A percentile compares a stretch with the other conserved stretches of the same genome.
Conservation (phyloP, 768 basidiomycete species). For the Trametes maxima region DNA sequence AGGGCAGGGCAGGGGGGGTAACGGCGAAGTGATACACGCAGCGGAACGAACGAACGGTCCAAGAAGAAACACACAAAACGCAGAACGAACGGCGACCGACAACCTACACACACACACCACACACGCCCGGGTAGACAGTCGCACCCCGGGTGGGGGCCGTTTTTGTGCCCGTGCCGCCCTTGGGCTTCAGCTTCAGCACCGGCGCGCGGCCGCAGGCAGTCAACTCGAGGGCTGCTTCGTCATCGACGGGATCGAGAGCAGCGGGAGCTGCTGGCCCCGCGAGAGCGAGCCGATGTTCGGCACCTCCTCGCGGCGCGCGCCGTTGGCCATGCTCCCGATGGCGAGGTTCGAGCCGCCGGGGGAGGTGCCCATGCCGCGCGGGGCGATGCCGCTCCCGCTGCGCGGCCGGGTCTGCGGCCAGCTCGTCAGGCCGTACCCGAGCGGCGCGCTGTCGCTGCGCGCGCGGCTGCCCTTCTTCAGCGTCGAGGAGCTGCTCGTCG, state of each 20-base stretch:
- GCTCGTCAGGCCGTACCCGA: slow-evolving; percentile 51
- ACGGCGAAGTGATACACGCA: slow-evolving; percentile 4
- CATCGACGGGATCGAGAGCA: slow-evolving; percentile 31
- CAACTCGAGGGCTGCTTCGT: slow-evolving; percentile 26
- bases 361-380: slow-evolving; percentile 13
- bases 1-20: neutral
- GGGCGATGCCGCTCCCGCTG: slow-evolving; percentile 40
- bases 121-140: too few species aligned
- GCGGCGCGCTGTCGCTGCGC: slow-evolving; percentile 67
- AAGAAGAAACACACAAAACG: slow-evolving; percentile 1
- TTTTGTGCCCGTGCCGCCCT: neutral
- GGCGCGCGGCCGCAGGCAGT: neutral
- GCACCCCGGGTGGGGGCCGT: neutral
- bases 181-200: neutral
- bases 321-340: slow-evolving; percentile 2
- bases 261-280: slow-evolving; percentile 26
- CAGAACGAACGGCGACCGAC: neutral
- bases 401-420: slow-evolving; percentile 40
- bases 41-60: slow-evolving; percentile 14
- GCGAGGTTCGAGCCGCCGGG: slow-evolving; percentile 10
- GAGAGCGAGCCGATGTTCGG: slow-evolving; percentile 30
- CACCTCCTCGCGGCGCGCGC: slow-evolving; percentile 26
- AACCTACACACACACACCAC: slow-evolving; percentile 5
- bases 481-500: slow-evolving; percentile 2
- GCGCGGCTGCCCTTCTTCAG: slow-evolving; percentile 45